Evolutionary conservation across 2,329 filamentous ascomycete species (phyloP), one percentile per base, ranked within the genome.

Genomic region (Neofusicoccum cordaticola): DNA sequence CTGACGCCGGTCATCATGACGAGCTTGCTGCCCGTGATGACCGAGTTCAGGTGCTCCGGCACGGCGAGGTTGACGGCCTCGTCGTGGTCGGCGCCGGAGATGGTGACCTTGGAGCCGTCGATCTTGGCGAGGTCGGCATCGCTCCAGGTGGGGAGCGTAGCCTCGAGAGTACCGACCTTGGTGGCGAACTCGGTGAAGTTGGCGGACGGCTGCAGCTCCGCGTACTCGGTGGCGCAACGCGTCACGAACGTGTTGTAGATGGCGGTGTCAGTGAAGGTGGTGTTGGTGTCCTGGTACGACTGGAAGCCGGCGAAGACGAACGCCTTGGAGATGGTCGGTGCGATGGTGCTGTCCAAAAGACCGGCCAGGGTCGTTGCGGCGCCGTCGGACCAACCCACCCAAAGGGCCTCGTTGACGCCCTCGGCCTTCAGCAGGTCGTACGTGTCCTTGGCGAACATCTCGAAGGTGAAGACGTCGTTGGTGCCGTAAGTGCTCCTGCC

Each of bases 331-430:
- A 80, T 79, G 22, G 71, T 68, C 0, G 70, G 65, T 1, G 72
- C 68, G 45, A 73, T 72, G 12, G 65, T 69, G 0, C 71, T 60
- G 71, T 79, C 71, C 44, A 78, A 69, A 27, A 80, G 74, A 6
- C 72, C 74, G 2, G 76, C 69, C 4, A 80, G 72, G 1, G 78
- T 77, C 5, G 77, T 77, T 19, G 75, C 74, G 41, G 73, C 78
- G 45, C 78, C 78, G 62, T 81, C 79, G 8, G 76, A 79, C 79
- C 78, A 81, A 31, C 78, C 78, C 4, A 80, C 75, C 31, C 77
- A 72, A 64, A 74, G 15, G 4, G 39, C 71, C 67, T 77, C 76
- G 62, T 69, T 63, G 1, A 80, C 69, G 1, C 74, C 73, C 4
- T 71, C 67, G 1, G 68, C 44, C 5, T 71, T 68, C 3, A 80